Evolutionary conservation across 306 rosid species (phyloP).

Genomic region (Rubus parviflorus): DNA sequence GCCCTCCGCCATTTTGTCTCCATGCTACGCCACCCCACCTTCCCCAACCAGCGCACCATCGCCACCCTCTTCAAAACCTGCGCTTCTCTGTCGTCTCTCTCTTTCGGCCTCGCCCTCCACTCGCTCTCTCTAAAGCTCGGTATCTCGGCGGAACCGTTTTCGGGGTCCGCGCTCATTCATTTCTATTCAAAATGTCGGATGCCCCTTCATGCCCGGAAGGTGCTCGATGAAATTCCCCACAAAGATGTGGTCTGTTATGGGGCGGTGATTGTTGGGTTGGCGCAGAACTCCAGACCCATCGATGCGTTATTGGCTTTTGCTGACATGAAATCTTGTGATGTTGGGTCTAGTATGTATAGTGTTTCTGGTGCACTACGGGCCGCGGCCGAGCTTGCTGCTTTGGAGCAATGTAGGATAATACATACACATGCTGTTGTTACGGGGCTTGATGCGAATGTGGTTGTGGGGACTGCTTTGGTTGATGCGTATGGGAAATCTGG

Average conservation of each 20-base stretch:
- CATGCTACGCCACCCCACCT: constrained; percentile 72
- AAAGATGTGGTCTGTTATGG: constrained; percentile 68
- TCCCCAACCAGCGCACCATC: constrained; percentile 79
- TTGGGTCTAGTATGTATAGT: constrained; percentile 54
- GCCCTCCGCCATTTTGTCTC: constrained; percentile 66
- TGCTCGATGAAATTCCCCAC: constrained; percentile 62
- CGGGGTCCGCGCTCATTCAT: constrained; percentile 60
- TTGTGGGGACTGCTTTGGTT: constrained; percentile 62
- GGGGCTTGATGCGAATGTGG: constrained; percentile 48
- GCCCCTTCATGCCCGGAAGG: constrained; percentile 48
- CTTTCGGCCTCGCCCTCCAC: constrained; percentile 69
- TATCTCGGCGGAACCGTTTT: constrained; percentile 44
- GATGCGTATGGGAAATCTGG: constrained; percentile 86
- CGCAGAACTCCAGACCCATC: constrained; percentile 54
- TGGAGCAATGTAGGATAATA: constrained; percentile 74
- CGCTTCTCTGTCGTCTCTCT: constrained; percentile 44
- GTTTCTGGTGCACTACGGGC: constrained; percentile 69
- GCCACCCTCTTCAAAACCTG: constrained; percentile 70
- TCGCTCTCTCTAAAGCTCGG: constrained; percentile 63
- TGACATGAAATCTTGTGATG: constrained; percentile 48
- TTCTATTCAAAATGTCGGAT: constrained; percentile 59
- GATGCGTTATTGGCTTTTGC: constrained; percentile 50
- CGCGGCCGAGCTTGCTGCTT: constrained; percentile 62
- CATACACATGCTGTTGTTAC: constrained; percentile 56
- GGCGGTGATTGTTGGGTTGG: constrained; percentile 65